Percentiles rank a stretch among this genome's conserved stretches.
phyloP scores from a whole-genome alignment of 2,329 filamentous ascomycete genomes.

The Trichophyton mentagrophytes region DNA sequence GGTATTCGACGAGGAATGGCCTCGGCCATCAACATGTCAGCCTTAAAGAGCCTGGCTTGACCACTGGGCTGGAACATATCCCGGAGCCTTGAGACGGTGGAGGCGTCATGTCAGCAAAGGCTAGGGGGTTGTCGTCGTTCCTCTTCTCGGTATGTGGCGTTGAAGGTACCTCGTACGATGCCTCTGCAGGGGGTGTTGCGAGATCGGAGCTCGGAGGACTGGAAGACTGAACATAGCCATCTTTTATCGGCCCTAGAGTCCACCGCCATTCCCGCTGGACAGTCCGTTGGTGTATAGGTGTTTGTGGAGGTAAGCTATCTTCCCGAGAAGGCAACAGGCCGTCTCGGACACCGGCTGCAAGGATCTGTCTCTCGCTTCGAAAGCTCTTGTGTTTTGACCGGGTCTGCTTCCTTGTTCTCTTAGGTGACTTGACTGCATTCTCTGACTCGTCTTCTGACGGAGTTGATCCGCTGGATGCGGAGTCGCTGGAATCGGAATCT shows the following conservation, averaged over 20 bases:
- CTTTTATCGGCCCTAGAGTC: conserved; percentile 39
- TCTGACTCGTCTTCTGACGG: conserved; percentile 23
- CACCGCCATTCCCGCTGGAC: conserved; percentile 44
- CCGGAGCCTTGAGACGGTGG: neutral
- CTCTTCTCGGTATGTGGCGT: neutral
- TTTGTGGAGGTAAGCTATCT: conserved; percentile 24
- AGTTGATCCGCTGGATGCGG: conserved; percentile 19
- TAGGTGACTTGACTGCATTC: conserved; percentile 9
- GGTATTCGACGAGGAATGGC: neutral
- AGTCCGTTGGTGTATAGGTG: conserved; percentile 43
- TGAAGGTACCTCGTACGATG: neutral
- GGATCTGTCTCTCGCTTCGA: conserved; percentile 22
- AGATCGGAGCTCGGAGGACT: neutral
- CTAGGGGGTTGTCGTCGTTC: neutral
- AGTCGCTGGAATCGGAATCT: conserved; percentile 19
- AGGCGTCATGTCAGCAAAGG: neutral
- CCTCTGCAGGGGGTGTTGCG: neutral
- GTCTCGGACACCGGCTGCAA: conserved; percentile 29
- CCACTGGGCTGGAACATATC: neutral
- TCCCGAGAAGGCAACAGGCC: conserved; percentile 22
- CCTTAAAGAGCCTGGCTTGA: neutral
- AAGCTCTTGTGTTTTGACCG: conserved; percentile 9
- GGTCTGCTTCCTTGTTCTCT: conserved; percentile 7
- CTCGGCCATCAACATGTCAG: neutral
- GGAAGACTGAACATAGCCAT: conserved; percentile 9